phyloP scores from a whole-genome alignment of 2,329 filamentous ascomycete genomes.

The Cladophialophora exuberans region DNA sequence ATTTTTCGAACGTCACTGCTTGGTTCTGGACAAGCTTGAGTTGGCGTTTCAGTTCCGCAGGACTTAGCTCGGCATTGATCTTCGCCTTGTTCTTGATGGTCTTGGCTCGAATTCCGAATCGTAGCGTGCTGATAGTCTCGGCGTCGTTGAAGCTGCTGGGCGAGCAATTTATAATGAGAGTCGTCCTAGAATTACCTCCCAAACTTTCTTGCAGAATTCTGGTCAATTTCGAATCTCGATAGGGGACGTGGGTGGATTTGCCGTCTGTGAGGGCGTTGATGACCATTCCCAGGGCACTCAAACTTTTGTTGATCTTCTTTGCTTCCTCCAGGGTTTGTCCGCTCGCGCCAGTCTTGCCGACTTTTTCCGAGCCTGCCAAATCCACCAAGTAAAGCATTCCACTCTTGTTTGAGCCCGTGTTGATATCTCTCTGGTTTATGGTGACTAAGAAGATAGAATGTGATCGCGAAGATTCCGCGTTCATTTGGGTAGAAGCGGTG shows the following conservation, averaged over 20 bases:
- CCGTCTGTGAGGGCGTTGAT: constrained; percentile 97
- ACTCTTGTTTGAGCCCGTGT: constrained; percentile 93
- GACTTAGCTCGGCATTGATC: constrained; percentile 97
- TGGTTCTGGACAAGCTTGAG: constrained; percentile 91
- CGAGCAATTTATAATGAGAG: constrained; percentile 98
- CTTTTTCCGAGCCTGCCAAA: constrained; percentile 97
- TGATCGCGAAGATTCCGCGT: constrained; percentile 95
- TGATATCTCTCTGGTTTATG: constrained; percentile 95
- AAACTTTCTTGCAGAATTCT: constrained; percentile 96
- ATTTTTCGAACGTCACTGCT: constrained; percentile 83
- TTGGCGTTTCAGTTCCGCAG: constrained; percentile 88
- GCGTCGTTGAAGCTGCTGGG: constrained; percentile 97
- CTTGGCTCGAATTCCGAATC: constrained; percentile 95
- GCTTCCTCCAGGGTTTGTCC: constrained; percentile 97
- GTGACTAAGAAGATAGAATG: constrained; percentile 98
- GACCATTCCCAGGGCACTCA: constrained; percentile 97
- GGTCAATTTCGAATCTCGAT: constrained; percentile 97
- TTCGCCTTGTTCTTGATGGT: constrained; percentile 99
- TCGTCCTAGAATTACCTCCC: constrained; percentile 97
- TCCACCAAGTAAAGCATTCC: constrained; percentile 97
- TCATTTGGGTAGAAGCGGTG: constrained; percentile 99
- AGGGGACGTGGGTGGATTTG: constrained; percentile 94
- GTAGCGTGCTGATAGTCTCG: constrained; percentile 87
- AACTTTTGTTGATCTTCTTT: constrained; percentile 99
- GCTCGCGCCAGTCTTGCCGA: constrained; percentile 96